phyloP scores from a whole-genome alignment of 768 basidiomycete species.

The Hortiboletus campestris region DNA sequence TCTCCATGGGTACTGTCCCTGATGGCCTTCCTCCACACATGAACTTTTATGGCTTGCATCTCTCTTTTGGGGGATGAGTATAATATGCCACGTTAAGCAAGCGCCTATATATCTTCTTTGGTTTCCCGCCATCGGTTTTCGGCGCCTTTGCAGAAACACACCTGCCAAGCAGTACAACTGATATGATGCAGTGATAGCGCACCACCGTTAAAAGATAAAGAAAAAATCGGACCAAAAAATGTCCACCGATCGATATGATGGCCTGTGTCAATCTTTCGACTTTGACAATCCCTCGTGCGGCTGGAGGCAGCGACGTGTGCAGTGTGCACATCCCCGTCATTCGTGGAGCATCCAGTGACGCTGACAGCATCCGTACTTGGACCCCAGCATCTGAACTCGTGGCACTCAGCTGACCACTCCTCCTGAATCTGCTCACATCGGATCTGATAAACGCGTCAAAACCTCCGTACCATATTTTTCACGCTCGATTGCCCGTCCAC shows the following conservation, averaged over 20 bases:
- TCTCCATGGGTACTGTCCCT: not conserved
- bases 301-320: not conserved
- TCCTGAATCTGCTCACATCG: constrained; percentile 3
- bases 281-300: not conserved
- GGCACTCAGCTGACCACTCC: not conserved
- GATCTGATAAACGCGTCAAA: constrained; percentile 8
- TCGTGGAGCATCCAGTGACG: not conserved
- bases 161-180: not conserved
- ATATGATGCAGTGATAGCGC: not conserved
- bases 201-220: not conserved
- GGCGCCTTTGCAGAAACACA: not conserved
- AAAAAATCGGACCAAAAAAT: not conserved
- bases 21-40: too few species aligned
- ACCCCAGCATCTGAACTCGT: not conserved
- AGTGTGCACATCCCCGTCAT: too few species aligned
- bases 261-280: not conserved
- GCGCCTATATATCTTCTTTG: not conserved
- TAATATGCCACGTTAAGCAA: not conserved
- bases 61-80: too few species aligned
- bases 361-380: not conserved
- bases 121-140: not conserved
- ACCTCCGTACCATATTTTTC: not conserved
- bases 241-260: not conserved
- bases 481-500: not conserved
- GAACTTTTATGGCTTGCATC: too few species aligned